phyloP scores from a whole-genome alignment of 2,329 filamentous ascomycete genomes.

The Cercospora brassicicola region DNA sequence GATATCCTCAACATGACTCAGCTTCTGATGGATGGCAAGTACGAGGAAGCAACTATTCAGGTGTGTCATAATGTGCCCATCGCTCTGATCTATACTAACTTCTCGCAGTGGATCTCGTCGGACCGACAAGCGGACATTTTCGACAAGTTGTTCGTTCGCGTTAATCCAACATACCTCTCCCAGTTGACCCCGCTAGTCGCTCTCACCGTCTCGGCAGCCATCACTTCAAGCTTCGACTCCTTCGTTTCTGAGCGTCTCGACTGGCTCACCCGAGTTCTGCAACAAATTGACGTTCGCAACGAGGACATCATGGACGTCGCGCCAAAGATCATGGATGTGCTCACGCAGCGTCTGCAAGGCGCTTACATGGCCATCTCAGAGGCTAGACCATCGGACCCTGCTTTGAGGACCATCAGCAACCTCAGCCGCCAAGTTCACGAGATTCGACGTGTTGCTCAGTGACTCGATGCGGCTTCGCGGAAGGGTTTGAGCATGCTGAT shows the following conservation, averaged over 20 bases:
- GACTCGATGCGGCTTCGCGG: constrained; percentile 22
- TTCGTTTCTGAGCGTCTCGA: constrained; percentile 56
- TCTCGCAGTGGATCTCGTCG: constrained; percentile 60
- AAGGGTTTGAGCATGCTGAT: constrained; percentile 17
- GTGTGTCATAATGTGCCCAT: constrained; percentile 27
- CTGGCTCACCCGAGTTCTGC: constrained; percentile 60
- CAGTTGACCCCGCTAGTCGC: constrained; percentile 58
- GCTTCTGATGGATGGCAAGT: constrained; percentile 59
- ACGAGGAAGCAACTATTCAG: constrained; percentile 49
- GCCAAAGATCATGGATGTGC: constrained; percentile 60
- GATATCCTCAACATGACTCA: constrained; percentile 64
- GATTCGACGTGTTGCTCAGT: constrained; percentile 25
- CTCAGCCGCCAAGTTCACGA: constrained; percentile 35
- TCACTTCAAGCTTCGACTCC: constrained; percentile 57
- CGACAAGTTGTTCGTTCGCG: constrained; percentile 60
- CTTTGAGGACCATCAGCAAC: constrained; percentile 38
- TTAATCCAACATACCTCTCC: constrained; percentile 58
- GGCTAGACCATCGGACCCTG: constrained; percentile 51
- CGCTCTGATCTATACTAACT: constrained; percentile 37
- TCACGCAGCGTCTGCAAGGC: constrained; percentile 59
- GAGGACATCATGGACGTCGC: constrained; percentile 57
- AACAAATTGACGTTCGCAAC: constrained; percentile 50
- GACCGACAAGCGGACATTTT: constrained; percentile 60
- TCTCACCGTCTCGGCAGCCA: constrained; percentile 63
- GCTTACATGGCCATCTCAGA: constrained; percentile 58